Percentiles rank a stretch among this genome's conserved stretches.
These are phyloP conservation scores for Camelina neglecta DNA, from an alignment of 345 rosid species.

Conservation along the genomic window DNA sequence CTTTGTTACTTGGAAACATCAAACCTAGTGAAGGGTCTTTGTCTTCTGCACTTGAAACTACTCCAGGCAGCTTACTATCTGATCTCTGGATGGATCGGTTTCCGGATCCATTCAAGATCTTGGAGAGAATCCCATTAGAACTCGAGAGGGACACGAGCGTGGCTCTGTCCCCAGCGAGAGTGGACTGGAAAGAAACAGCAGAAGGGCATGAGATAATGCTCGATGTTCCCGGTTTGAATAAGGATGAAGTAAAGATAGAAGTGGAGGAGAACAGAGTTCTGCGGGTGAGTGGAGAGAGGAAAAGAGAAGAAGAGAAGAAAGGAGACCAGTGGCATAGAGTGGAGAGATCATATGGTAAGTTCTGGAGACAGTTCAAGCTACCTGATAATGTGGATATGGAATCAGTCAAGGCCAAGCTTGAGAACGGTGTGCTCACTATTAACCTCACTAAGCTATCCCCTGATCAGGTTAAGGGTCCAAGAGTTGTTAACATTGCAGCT, in stretches of 20 bases:
- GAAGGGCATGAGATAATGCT: constrained; percentile 71
- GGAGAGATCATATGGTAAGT: constrained; percentile 81
- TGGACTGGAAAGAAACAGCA: constrained; percentile 91
- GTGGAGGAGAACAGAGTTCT: constrained; percentile 66
- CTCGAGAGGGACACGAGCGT: constrained; percentile 55
- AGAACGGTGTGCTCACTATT: constrained; percentile 74
- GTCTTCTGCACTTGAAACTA: constrained; percentile 53
- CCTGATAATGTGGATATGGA: constrained; percentile 87
- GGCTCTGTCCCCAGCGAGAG: constrained; percentile 60
- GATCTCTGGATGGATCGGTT: constrained; percentile 57
- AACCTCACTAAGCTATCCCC: constrained; percentile 62
- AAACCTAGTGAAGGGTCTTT: constrained; percentile 47
- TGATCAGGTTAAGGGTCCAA: constrained; percentile 69
- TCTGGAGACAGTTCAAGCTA: constrained; percentile 82
- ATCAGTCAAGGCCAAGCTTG: constrained; percentile 67
- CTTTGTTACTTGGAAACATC: constrained; percentile 38
- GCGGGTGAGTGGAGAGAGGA: constrained; percentile 83
- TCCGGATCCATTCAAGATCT: constrained; percentile 65
- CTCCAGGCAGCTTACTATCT: constrained; percentile 48
- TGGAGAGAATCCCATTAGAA: constrained; percentile 71
- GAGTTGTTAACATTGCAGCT: constrained; percentile 59
- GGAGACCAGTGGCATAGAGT: constrained; percentile 89
- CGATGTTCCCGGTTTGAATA: constrained; percentile 78
- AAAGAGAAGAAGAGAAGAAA: constrained; percentile 69
- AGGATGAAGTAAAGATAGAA: constrained; percentile 84